phyloP scores from a whole-genome alignment of 495 filamentous ascomycete genomes.

The Xylaria palmicola region DNA sequence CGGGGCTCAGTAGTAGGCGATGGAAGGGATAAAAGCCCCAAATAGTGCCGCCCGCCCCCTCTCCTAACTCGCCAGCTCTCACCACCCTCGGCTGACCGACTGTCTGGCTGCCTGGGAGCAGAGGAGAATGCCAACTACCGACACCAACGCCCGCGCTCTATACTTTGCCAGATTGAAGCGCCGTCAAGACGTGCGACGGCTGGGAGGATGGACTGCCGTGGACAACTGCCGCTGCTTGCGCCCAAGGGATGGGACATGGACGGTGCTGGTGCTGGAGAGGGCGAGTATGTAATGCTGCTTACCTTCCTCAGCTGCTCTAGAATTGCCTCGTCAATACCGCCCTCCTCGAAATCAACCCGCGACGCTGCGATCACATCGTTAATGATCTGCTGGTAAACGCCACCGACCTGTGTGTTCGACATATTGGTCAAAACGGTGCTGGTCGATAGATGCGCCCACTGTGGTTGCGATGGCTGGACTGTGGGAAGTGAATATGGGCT shows the following conservation, averaged over 20 bases:
- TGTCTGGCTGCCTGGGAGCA: neutral
- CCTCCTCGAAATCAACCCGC: slow-evolving; percentile 94
- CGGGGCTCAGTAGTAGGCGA: slow-evolving; percentile 19
- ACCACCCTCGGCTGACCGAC: slow-evolving; percentile 33
- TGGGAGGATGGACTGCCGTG: neutral
- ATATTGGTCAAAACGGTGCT: slow-evolving; percentile 27
- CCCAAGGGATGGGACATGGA: neutral
- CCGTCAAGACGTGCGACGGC: neutral
- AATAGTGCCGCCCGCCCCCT: slow-evolving; percentile 56
- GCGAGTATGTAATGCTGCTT: slow-evolving; percentile 38
- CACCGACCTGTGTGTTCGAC: slow-evolving; percentile 61
- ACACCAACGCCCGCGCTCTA: slow-evolving; percentile 11
- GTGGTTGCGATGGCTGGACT: neutral
- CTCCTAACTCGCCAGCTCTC: slow-evolving; percentile 42
- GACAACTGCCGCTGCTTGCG: neutral
- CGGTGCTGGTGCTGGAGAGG: slow-evolving; percentile 26
- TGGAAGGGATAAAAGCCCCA: slow-evolving; percentile 52
- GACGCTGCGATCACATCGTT: slow-evolving; percentile 84
- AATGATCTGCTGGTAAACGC: slow-evolving; percentile 86
- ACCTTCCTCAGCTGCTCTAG: slow-evolving; percentile 84
- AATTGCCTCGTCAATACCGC: slow-evolving; percentile 81
- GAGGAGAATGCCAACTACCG: neutral
- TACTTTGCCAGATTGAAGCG: neutral
- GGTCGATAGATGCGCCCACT: neutral
- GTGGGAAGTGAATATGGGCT: no score